Evolutionary conservation across 2,329 filamentous ascomycete genomes (phyloP), one percentile per base, ranked within the genome.

Genomic region (Malbranchea zuffiana): DNA sequence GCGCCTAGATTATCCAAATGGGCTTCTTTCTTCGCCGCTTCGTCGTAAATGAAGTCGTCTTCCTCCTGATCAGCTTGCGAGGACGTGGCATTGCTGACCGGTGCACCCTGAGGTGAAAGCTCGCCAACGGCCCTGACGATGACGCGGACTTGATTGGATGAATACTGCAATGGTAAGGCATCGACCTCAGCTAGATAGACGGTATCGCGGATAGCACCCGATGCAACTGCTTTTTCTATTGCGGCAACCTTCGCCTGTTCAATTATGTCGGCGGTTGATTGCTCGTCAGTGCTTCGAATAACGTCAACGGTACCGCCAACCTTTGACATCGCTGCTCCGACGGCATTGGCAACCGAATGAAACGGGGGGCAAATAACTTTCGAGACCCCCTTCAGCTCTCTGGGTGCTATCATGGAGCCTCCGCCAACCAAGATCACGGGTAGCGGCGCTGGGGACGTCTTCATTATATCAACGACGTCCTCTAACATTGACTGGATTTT

Each of bases 91-190:
- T 44, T 41, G 11, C 24, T 41, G n/a, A 35, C 15, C 8, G 42
- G 43, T 27, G 42, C 26, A 10, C 41, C 40, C 4, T 46, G 41
- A n/a, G 43, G 42, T 8, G 72, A 71, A 34, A 74, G 72, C 32
- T 75, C 69, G 5, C 75, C 75, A 0, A 70, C 73, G 1, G 75
- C 74, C 34, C 71, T 63, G 6, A 77, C 68, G 11, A 78, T 60
- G 40, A 63, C 60, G 2, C 61, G 52, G 2, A 59, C 53, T 39
- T 72, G 59, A 68, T 75, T 36, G 57, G 67, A 29, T 57, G 69
- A 56, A 67, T 77, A 59, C 41, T 68, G 67, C 23, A 79, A 51
- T 0, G 74, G 74, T 6, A 78, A 48, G 12, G 52, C 63, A 37
- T 74, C 70, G 45, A 70, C 62, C 46, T 75, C 71, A 1, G 66